Evolutionary conservation across 2,329 filamentous ascomycete species (phyloP).

Genomic region (Nemania sp.): DNA sequence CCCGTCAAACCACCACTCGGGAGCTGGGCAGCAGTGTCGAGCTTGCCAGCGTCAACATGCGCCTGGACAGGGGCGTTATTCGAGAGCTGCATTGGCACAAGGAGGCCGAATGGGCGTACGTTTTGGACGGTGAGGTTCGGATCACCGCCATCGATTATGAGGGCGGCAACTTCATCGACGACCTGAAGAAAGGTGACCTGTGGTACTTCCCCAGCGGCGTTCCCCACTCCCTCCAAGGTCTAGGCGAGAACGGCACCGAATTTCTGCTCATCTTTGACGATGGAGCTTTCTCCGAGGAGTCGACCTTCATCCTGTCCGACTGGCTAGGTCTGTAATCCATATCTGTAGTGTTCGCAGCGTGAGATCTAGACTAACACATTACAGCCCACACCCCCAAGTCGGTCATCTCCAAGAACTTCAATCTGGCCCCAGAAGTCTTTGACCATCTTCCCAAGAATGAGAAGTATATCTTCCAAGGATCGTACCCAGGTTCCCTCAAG

Average conservation of each 20-base stretch:
- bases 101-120: constrained; percentile 77
- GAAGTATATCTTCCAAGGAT: constrained; percentile 79
- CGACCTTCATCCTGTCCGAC: constrained; percentile 73
- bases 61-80: constrained; percentile 71
- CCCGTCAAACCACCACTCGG: constrained; percentile 69
- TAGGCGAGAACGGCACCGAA: constrained; percentile 66
- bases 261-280: constrained; percentile 59
- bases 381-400: constrained; percentile 70
- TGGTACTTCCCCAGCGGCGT: constrained; percentile 83
- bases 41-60: constrained; percentile 78
- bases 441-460: constrained; percentile 66
- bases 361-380: constrained; percentile 21
- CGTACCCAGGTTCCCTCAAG: constrained; percentile 64
- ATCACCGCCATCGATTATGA: constrained; percentile 75
- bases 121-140: constrained; percentile 70
- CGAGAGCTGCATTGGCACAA: constrained; percentile 83
- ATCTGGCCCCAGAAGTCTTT: constrained; percentile 71
- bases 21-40: constrained; percentile 69
- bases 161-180: constrained; percentile 76
- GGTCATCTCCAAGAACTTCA: constrained; percentile 75
- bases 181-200: constrained; percentile 73
- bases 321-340: constrained; percentile 60
- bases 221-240: constrained; percentile 75
- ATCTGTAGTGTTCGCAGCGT: background rate
- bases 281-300: constrained; percentile 58